Percentiles rank a stretch among this genome's conserved stretches.
These are phyloP conservation scores for Cladosporium sp. DNA, from an alignment of 2,329 filamentous ascomycete species.

Conservation along the genomic window DNA sequence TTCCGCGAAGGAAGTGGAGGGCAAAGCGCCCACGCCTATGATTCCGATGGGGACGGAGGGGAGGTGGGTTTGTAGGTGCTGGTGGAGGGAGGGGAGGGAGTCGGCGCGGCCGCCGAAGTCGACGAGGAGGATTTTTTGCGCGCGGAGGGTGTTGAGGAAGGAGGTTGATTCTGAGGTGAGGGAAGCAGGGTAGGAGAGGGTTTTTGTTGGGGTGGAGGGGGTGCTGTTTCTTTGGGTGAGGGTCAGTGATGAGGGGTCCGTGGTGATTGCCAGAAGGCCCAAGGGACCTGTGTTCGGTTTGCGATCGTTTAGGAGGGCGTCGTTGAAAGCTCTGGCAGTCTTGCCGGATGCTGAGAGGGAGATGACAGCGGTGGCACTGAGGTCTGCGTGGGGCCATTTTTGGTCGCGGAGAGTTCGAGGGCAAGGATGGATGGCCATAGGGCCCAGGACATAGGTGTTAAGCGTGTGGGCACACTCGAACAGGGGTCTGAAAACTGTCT, in stretches of 20 bases:
- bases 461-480: conserved; percentile 18
- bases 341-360: conserved; percentile 17
- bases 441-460: conserved; percentile 14
- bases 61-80: neutral
- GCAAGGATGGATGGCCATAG: conserved; percentile 14
- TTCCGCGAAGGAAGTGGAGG: conserved; percentile 9
- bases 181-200: conserved; percentile 12
- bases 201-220: neutral
- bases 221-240: neutral
- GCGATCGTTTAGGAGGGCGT: conserved; percentile 13
- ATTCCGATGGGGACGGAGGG: neutral
- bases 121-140: conserved; percentile 14
- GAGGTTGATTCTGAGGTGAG: neutral
- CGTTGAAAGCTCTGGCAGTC: conserved; percentile 18
- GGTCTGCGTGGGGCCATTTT: conserved; percentile 15
- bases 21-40: conserved; percentile 16
- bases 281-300: conserved; percentile 1
- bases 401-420: neutral
- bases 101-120: conserved; percentile 18
- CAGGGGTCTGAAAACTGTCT: conserved; percentile 14
- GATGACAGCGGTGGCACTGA: conserved; percentile 13
- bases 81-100: conserved; percentile 7
- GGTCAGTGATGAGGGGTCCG: neutral
- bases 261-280: conserved; percentile 17
- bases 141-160: conserved; percentile 5